These are phyloP conservation scores for Colletotrichum sidae DNA, from an alignment of 2,329 filamentous ascomycete genomes.

Conservation along the genomic window DNA sequence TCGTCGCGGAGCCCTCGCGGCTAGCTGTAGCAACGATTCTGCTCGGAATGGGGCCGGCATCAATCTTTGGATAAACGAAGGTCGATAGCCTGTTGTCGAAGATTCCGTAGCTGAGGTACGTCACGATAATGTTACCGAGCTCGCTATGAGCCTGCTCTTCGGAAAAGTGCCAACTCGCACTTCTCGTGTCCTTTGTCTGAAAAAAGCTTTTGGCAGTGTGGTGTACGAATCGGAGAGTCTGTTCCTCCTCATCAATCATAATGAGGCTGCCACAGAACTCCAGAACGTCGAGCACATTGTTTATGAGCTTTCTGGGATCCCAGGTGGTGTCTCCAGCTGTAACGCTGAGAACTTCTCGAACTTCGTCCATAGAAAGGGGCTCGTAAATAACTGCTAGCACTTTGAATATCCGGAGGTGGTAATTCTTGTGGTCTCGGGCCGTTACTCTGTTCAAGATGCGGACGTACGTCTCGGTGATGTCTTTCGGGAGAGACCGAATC, in stretches of 20 bases:
- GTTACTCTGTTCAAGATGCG: slow-evolving; percentile 44
- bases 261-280: slow-evolving; percentile 49
- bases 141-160: background rate
- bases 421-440: slow-evolving; percentile 39
- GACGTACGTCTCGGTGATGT: slow-evolving; percentile 46
- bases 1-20: background rate
- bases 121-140: slow-evolving; percentile 42
- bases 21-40: background rate
- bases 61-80: background rate
- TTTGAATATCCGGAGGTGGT: slow-evolving; percentile 42
- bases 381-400: slow-evolving; percentile 45
- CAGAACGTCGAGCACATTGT: slow-evolving; percentile 41
- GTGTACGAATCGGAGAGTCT: slow-evolving; percentile 46
- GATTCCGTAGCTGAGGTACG: slow-evolving; percentile 45
- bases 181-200: slow-evolving; percentile 38
- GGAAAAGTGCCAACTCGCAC: background rate
- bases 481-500: slow-evolving; percentile 44
- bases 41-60: background rate
- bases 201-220: slow-evolving; percentile 49
- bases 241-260: slow-evolving; percentile 48
- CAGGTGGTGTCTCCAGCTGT: slow-evolving; percentile 44
- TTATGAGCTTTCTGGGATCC: slow-evolving; percentile 39
- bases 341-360: slow-evolving; percentile 54
- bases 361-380: slow-evolving; percentile 47
- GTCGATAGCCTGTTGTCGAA: slow-evolving; percentile 32